A percentile compares a stretch with the other conserved stretches of the same genome.
Evolutionary conservation across 1,139 yeast species (phyloP).

Genomic region (Taphrina pruni): DNA sequence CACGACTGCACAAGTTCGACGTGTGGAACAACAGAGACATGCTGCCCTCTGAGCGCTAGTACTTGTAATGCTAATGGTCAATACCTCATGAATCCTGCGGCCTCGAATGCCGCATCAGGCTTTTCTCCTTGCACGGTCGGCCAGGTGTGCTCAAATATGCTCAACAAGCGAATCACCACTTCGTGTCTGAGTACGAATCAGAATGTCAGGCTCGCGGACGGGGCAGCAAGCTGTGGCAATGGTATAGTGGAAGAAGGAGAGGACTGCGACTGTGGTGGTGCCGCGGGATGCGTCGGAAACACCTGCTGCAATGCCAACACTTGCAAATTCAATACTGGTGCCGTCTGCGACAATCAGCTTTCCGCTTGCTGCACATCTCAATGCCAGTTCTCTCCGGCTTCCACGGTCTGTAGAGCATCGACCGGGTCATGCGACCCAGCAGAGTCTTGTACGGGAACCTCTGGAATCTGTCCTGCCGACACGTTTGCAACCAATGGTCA

Average conservation of each 20-base stretch:
- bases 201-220: conserved; percentile 50
- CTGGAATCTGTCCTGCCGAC: conserved; percentile 52
- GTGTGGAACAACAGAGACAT: conserved; percentile 50
- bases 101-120: conserved; percentile 49
- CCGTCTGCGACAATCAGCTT: conserved; percentile 53
- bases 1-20: conserved; percentile 54
- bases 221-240: conserved; percentile 53
- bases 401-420: conserved; percentile 51
- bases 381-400: conserved; percentile 51
- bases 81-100: conserved; percentile 54
- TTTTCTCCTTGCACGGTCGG: conserved; percentile 54
- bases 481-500: conserved; percentile 50
- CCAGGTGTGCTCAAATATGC: conserved; percentile 52
- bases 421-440: conserved; percentile 54
- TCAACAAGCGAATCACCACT: conserved; percentile 50
- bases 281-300: conserved; percentile 51
- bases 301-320: conserved; percentile 54
- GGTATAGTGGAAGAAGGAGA: conserved; percentile 56
- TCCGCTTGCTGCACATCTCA: conserved; percentile 51
- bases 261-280: conserved; percentile 56
- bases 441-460: conserved; percentile 53
- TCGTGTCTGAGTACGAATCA: conserved; percentile 52
- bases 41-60: conserved; percentile 52
- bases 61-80: conserved; percentile 52
- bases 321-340: conserved; percentile 51